A percentile compares a stretch with the other conserved stretches of the same genome.
Evolutionary conservation across 225 moss, liverwort and hornwort genomes (phyloP).

Genomic region (Polytrichum commune): DNA sequence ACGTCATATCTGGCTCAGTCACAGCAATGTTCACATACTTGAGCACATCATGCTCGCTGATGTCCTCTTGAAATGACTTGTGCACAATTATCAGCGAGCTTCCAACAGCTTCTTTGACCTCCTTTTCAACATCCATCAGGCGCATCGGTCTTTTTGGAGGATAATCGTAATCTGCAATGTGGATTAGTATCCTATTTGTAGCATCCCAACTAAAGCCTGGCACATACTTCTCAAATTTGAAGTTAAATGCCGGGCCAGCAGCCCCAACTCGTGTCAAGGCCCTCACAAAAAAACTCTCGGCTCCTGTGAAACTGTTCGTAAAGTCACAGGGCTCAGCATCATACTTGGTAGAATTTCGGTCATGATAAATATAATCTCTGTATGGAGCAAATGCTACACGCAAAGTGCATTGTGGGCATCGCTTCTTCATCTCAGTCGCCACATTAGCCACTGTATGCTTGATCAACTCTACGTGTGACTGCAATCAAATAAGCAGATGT

Average conservation of each 20-base stretch:
- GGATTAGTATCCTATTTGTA: conserved; percentile 70
- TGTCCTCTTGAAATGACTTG: conserved; percentile 29
- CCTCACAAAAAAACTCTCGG: conserved; percentile 63
- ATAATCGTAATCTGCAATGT: conserved; percentile 63
- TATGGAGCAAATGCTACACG: conserved; percentile 88
- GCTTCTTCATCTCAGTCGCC: conserved; percentile 68
- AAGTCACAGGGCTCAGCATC: conserved; percentile 74
- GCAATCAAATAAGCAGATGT: background rate
- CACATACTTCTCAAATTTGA: conserved; percentile 13
- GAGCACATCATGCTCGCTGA: too few species aligned
- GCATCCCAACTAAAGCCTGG: conserved; percentile 75
- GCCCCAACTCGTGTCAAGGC: conserved; percentile 70
- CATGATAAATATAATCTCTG: conserved; percentile 58
- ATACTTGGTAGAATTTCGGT: conserved; percentile 52
- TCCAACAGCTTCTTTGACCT: conserved; percentile 49
- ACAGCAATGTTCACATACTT: conserved; percentile 13
- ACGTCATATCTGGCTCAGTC: conserved; percentile 43
- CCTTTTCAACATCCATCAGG: conserved; percentile 8
- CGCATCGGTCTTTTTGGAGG: too few species aligned
- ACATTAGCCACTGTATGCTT: conserved; percentile 80
- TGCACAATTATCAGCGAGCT: conserved; percentile 59
- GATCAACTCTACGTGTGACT: conserved; percentile 63
- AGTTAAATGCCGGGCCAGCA: conserved; percentile 63
- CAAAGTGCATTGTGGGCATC: conserved; percentile 78
- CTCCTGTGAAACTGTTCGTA: conserved; percentile 70